Evolutionary conservation across 1,284 basidiomycete species (phyloP), one percentile per base, ranked within the genome.

Genomic region (Grifola frondosa): DNA sequence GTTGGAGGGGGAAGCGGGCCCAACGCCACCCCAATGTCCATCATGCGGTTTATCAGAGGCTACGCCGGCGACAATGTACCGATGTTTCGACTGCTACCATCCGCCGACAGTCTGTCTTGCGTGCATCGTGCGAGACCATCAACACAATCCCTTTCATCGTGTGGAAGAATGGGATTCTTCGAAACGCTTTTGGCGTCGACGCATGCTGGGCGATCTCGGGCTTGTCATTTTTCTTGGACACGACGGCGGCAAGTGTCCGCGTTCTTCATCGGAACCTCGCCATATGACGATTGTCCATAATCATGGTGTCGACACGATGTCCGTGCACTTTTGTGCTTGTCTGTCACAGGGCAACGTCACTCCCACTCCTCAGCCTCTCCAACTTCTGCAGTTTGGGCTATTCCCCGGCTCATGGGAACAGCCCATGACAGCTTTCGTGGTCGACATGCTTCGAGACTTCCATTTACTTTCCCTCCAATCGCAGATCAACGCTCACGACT

Each of bases 401-500:
- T 56, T 49, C 43, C 54, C 54, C 4, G 49, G 36, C 0, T 47
- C 46, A 1, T 56, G 54, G 54, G 36, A 48, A 17, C 8, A 20
- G 5, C 47, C 47, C 0, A 22, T 20, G 13, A 51, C 51, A 1
- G 54, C 41, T 7, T 49, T 44, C 38, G 47, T 45, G n/a, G 11
- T 48, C 17, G 29, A 20, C 5, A 20, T 44, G 5, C 25, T 53
- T 12, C 28, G 46, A 15, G n/a, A 26, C 7, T 53, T 44, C 23
- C 28, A 40, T 3, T 30, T 46, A 13, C 40, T 53, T 1, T 43
- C 25, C 3, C 24, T 40, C 1, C 46, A 50, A 34, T 42, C 36
- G 15, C 45, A 49, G 12, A 24, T 30, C 12, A 48, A 34, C 17
- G 34, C 40, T 1, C 39, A 43, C n/a, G 48, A 53, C 41, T 53